phyloP scores from a whole-genome alignment of 2,329 filamentous ascomycete genomes.

The Lasiodiplodia hormozganensis region DNA sequence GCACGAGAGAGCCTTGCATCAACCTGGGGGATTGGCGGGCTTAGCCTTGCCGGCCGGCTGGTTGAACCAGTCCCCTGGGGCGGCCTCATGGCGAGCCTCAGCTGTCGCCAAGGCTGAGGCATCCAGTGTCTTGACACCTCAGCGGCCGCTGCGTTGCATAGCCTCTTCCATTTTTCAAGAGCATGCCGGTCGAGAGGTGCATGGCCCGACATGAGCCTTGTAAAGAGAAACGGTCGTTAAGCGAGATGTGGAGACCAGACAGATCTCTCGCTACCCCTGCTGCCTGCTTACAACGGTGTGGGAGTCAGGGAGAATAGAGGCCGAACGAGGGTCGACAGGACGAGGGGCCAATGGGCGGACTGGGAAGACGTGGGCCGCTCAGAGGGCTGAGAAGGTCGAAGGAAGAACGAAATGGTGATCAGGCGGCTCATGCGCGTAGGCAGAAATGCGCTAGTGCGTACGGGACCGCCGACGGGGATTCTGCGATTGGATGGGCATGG shows the following conservation, averaged over 20 bases:
- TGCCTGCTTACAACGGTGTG: slow-evolving; percentile 1
- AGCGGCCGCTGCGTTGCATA: background rate
- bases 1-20: background rate
- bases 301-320: background rate
- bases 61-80: background rate
- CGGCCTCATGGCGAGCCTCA: slow-evolving; percentile 12
- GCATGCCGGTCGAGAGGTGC: background rate
- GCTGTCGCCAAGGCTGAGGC: background rate
- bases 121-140: background rate
- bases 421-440: slow-evolving; percentile 9
- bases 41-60: background rate
- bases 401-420: background rate
- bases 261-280: background rate
- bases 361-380: background rate
- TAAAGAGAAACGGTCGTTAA: background rate
- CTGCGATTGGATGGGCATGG: background rate
- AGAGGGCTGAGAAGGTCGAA: background rate
- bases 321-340: slow-evolving; percentile 2
- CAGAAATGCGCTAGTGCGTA: slow-evolving; percentile 22
- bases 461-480: background rate
- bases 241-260: background rate
- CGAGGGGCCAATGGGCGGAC: background rate
- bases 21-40: background rate
- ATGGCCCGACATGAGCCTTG: background rate
- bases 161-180: background rate